Base-by-base conservation (phyloP, 192 early-diverging fungal genomes). In the Rhizoclosmatium sp. region DNA sequence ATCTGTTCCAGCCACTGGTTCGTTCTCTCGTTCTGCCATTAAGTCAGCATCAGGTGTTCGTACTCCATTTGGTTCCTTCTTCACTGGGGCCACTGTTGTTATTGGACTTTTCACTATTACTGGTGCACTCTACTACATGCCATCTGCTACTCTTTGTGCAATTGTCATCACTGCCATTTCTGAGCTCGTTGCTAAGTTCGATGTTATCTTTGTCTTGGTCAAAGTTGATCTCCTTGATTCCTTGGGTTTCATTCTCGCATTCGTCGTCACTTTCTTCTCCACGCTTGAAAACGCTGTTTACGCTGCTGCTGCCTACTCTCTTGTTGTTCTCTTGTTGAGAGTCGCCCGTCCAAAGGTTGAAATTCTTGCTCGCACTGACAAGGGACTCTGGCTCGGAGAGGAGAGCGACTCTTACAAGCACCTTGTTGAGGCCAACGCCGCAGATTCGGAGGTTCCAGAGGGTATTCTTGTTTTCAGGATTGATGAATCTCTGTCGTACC, bases 1-100 rank as follows among this genome's bases (percentile, higher is more conserved):
- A 68, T 93, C 89, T 7, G 96, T 93, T 85, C 92, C 96, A 23
- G 89, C 94, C 1, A 97, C 97, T 16, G 97, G 96, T 51, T 96
- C 95, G 4, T 97, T 98, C 87, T 96, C 95, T 10, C 92, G 97
- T 31, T 31, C 31, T 31, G 31, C 31, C 31, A 31, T 31, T 31
- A 31, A 96, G 85, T 88, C 94, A 73, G 90, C 92, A 78, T 94
- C 95, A 9, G 97, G 97, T 12, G 92, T 93, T 42, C 87, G 91
- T 56, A 92, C 94, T 5, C 95, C 95, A 4, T 80, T 95, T 40
- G 91, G 93, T 31, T 92, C 91, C 47, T 80, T 95, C 64, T 87
- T 96, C 84, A 94, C 94, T 14, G 94, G 90, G 42, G 75, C 85
- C 3, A 89, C 96, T 14, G 95, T 98, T n/a, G 83, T 98, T 2